These are phyloP conservation scores for Tolypocladium paradoxum DNA, from an alignment of 2,329 filamentous ascomycete species.

Conservation along the genomic window DNA sequence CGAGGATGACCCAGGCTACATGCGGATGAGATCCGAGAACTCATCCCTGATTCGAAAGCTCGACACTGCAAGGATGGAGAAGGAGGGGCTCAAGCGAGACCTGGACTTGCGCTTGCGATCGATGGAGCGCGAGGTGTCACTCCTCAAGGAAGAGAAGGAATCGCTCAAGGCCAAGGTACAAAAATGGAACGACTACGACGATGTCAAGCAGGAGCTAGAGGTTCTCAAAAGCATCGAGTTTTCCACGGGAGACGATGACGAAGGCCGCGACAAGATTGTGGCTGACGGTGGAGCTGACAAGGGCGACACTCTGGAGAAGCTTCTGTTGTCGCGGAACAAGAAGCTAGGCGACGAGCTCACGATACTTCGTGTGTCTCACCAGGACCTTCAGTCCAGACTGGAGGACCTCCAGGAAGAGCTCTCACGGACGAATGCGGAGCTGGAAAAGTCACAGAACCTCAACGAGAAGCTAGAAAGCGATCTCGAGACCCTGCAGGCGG, in stretches of 20 bases:
- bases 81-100: conserved; percentile 67
- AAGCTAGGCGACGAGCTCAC: conserved; percentile 92
- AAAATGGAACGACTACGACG: conserved; percentile 90
- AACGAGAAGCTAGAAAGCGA: conserved; percentile 89
- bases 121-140: conserved; percentile 67
- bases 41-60: conserved; percentile 82
- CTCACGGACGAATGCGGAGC: conserved; percentile 69
- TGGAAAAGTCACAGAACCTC: conserved; percentile 74
- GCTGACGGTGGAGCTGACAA: conserved; percentile 25
- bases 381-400: conserved; percentile 74
- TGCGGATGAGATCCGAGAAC: conserved; percentile 86
- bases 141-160: conserved; percentile 72
- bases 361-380: conserved; percentile 83
- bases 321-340: conserved; percentile 88
- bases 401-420: conserved; percentile 76
- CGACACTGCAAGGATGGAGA: conserved; percentile 73
- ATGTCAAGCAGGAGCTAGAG: conserved; percentile 90
- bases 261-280: conserved; percentile 34
- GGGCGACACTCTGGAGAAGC: conserved; percentile 78
- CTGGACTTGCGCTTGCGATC: conserved; percentile 65
- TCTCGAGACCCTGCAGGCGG: conserved; percentile 75
- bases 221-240: conserved; percentile 98
- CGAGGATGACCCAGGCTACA: conserved; percentile 82
- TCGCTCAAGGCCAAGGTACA: conserved; percentile 69
- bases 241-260: conserved; percentile 77